Base-by-base conservation (phyloP, 306 rosid species). In the Pyrus communis region DNA sequence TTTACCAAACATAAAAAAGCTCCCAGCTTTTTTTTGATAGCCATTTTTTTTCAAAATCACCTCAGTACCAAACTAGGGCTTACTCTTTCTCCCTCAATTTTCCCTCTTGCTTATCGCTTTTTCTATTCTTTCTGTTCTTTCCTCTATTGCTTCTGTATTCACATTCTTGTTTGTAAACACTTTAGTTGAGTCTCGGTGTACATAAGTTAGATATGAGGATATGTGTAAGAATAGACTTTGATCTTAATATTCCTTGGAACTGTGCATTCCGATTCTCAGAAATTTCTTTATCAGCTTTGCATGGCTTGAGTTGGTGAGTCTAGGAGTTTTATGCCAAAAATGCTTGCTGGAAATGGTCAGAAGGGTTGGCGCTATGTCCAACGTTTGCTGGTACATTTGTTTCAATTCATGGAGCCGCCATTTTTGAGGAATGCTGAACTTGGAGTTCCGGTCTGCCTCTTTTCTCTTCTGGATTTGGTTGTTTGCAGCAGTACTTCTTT, bases 321-420 rank as follows among this genome's bases (percentile, higher is more conserved):
- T 79, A 84, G 98, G 83, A 89, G 96, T 81, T 96, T 92, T 86
- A 88, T 91, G 91, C 97, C 97, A 73, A 96, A 91, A 85, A 91
- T 96, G 97, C 91, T 96, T 52, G 82, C 90, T 59, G 98, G 93
- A 68, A 93, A 96, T 77, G 87, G 89, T 82, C 96, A 88, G 78
- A 92, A 92, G 89, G 98, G 98, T 66, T 96, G 99, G 99, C 93
- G 89, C 67, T 73, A 79, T 83, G 81, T 96, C 73, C 98, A 92
- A 79, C 86, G 93, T 75, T 84, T 96, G 88, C 96, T 96, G 73
- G 96, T 96, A 28, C 96, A 91, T 79, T 78, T 96, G 79, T 92
- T 96, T 82, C 99, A 96, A 74, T 96, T 89, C 82, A 89, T 96
- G 97, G 98, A 96, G 83, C 99, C 99, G 83, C 99, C 99, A 57